Conservation (phyloP, 805 yeast genomes). For the Saccharomycopsis vini region DNA sequence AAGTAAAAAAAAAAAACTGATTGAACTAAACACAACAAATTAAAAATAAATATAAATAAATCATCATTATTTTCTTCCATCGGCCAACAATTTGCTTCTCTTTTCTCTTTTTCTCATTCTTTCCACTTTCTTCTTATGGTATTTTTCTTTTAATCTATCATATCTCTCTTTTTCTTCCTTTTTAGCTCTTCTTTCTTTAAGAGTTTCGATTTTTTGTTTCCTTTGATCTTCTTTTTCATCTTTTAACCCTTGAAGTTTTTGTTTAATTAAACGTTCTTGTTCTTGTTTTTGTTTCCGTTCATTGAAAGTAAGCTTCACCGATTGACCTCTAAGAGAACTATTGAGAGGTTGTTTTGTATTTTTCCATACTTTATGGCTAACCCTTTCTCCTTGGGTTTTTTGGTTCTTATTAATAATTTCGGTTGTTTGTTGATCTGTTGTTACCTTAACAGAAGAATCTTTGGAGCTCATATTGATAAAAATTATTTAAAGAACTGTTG, state of each 20-base stretch:
- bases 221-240: conserved; percentile 64
- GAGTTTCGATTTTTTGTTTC: conserved; percentile 41
- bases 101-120: conserved; percentile 85
- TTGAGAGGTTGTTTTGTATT: conserved; percentile 58
- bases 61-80: conserved; percentile 38
- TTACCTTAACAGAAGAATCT: no score
- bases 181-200: conserved; percentile 67
- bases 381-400: conserved; percentile 36
- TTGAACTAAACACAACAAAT: background rate
- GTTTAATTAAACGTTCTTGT: conserved; percentile 57
- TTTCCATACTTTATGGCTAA: conserved; percentile 71
- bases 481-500: no score
- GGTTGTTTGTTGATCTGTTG: no score
- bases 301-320: conserved; percentile 52
- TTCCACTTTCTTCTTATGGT: conserved; percentile 89
- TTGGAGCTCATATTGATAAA: no score
- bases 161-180: conserved; percentile 87
- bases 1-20: no score
- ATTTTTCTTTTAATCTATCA: conserved; percentile 70
- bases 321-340: conserved; percentile 34
- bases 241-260: conserved; percentile 61
- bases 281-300: conserved; percentile 58
- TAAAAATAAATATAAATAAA: background rate
- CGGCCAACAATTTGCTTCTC: conserved; percentile 88
- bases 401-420: background rate